Percentiles rank a stretch among this genome's conserved stretches.
Conservation (phyloP, 306 rosid species). For the Fagus crenata region DNA sequence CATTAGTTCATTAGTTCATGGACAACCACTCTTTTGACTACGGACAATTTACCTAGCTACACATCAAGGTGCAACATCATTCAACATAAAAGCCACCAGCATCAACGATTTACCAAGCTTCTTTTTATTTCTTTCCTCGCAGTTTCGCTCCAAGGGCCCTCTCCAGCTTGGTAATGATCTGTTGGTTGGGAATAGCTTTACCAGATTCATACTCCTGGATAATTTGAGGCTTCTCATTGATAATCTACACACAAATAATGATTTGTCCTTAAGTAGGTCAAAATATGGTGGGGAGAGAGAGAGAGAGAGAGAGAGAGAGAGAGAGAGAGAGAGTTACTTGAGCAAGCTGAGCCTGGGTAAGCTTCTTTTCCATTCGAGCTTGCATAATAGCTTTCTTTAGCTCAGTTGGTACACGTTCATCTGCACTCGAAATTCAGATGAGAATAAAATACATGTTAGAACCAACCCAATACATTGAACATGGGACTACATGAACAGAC, state of each 20-base stretch:
- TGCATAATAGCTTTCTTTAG: constrained; percentile 83
- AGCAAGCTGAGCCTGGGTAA: constrained; percentile 85
- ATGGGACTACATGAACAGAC: not conserved
- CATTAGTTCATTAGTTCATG: constrained; percentile 2
- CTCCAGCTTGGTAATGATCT: constrained; percentile 78
- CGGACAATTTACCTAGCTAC: constrained; percentile 17
- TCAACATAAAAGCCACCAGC: constrained; percentile 10
- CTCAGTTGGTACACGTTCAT: constrained; percentile 78
- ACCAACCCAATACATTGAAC: too few species aligned
- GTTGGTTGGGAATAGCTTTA: constrained; percentile 87
- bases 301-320: too few species aligned
- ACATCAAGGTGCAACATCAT: constrained; percentile 9
- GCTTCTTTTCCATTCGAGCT: constrained; percentile 74
- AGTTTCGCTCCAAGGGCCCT: constrained; percentile 79
- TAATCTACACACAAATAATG: constrained; percentile 43
- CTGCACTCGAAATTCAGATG: constrained; percentile 29
- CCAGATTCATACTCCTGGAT: constrained; percentile 90
- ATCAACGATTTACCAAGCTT: constrained; percentile 3
- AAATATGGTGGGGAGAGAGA: not conserved
- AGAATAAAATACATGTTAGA: not conserved
- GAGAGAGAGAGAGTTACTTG: constrained; percentile 41
- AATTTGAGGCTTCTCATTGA: constrained; percentile 91
- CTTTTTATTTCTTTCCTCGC: constrained; percentile 65
- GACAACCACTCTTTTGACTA: constrained; percentile 15
- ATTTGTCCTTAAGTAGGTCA: constrained; percentile 2